Evolutionary conservation across 495 filamentous ascomycete genomes (phyloP).

Genomic region (Podospora pseudoanserina): DNA sequence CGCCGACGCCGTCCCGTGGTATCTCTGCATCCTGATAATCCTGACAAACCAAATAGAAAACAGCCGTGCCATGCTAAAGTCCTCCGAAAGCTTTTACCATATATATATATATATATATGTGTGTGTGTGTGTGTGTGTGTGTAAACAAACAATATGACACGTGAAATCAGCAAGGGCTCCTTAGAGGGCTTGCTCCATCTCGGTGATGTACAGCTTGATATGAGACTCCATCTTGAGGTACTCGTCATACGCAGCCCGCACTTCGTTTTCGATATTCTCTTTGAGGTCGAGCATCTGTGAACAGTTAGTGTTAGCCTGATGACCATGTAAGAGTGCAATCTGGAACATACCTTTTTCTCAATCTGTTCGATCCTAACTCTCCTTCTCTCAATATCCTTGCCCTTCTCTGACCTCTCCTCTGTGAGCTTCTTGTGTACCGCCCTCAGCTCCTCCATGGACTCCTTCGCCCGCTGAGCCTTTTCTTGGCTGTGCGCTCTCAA

Average conservation of each 20-base stretch:
- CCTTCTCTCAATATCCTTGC: slow-evolving; percentile 83
- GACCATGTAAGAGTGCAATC: background rate
- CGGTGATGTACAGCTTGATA: slow-evolving; percentile 94
- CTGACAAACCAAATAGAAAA: slow-evolving; percentile 4
- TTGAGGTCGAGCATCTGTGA: slow-evolving; percentile 90
- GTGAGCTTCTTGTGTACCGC: slow-evolving; percentile 73
- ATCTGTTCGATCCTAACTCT: slow-evolving; percentile 93
- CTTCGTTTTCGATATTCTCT: slow-evolving; percentile 93
- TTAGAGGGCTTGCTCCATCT: slow-evolving; percentile 93
- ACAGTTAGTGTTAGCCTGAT: slow-evolving; percentile 34
- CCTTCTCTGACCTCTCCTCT: slow-evolving; percentile 80
- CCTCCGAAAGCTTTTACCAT: background rate
- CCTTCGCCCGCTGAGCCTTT: slow-evolving; percentile 73
- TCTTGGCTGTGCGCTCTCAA: slow-evolving; percentile 72
- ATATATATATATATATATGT: too few relatives aligned
- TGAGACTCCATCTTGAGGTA: slow-evolving; percentile 95
- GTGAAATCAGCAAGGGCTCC: background rate
- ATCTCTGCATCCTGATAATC: slow-evolving; percentile 7
- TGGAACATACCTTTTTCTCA: slow-evolving; percentile 80
- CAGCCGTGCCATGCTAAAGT: slow-evolving; percentile 16
- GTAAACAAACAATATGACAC: slow-evolving; percentile 17
- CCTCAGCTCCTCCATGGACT: slow-evolving; percentile 86
- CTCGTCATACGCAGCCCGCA: slow-evolving; percentile 81
- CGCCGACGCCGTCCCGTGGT: slow-evolving; percentile 25
- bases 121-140: background rate